Base-by-base conservation (phyloP, 73 alveolate species). In the Paramecium pentaurelia region DNA sequence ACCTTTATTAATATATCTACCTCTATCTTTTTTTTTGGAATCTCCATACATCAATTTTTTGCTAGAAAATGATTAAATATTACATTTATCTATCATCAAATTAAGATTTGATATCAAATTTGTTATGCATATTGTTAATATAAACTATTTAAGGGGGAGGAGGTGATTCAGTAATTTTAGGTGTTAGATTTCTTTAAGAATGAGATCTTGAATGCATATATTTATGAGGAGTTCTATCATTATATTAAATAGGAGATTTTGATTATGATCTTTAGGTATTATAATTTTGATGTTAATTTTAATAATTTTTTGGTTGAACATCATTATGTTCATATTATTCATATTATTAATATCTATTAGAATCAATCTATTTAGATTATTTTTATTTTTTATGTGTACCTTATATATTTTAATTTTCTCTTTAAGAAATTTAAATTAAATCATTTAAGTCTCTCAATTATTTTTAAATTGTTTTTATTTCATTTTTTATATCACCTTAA, bases 101-200 rank as follows among this genome's bases (percentile, higher is more conserved):
- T 37, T 73, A 40, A 0, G 87, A 68, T 36, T 73, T 73, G n/a
- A 73, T 40, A 38, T 73, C 60, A 16, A 14, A 73, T 73, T 73
- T 73, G n/a, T 28, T 68, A 22, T 73, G 25, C 10, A 73, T 40
- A 14, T 38, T 73, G 8, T 73, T 37, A 2, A 73, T 73, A 12
- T 73, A 73, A 3, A 73, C 60, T 2, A 73, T 40, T 73, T 64
- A 64, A 14, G 87, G 87, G n/a, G 87, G 87, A 37, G 87, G 87
- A 22, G 87, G 87, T 1, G 87, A 73, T 73, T 73, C 87, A 36
- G 87, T 73, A n/a, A 73, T 73, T 73, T 73, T 73, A 3, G 87
- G 60, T 12, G 87, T 73, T 36, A 73, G 60, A 73, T 73, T 73
- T 30, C 87, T 68, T 12, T 32, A 25, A 4, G 40, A 32, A 4